These are phyloP conservation scores for Botryotinia convoluta DNA, from an alignment of 2,329 filamentous ascomycete species.

Conservation along the genomic window DNA sequence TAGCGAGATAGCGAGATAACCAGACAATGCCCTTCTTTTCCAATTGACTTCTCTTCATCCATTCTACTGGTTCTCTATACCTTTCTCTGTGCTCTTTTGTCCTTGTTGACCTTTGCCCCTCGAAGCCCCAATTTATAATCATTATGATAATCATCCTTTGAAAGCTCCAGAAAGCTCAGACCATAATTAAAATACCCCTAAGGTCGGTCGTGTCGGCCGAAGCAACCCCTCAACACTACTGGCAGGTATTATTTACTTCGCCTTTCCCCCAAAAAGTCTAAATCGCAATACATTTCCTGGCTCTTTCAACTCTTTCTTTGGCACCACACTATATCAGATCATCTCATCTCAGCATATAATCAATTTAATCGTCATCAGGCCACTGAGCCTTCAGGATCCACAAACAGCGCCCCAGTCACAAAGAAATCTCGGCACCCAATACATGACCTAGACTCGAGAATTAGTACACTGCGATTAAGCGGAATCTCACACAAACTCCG, in stretches of 20 bases:
- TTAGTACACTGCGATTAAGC: neutral
- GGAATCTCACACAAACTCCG: neutral
- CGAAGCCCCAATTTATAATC: neutral
- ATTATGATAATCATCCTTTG: neutral
- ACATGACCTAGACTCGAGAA: neutral
- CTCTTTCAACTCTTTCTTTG: neutral
- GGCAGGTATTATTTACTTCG: neutral
- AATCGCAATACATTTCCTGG: neutral
- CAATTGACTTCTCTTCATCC: no score
- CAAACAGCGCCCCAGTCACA: slow-evolving; percentile 6
- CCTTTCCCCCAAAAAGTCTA: neutral
- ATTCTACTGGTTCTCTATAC: neutral
- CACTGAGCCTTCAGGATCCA: slow-evolving; percentile 9
- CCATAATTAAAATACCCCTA: neutral
- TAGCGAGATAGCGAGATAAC: neutral
- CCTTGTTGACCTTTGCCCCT: neutral
- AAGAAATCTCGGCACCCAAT: neutral
- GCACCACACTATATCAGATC: neutral
- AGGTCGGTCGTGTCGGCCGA: neutral
- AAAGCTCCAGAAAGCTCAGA: neutral
- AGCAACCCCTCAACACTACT: neutral
- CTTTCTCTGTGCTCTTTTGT: neutral
- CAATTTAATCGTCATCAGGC: neutral
- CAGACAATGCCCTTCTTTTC: neutral
- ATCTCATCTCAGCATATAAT: neutral